Evolutionary conservation across 108 stramenopile species (phyloP), one percentile per base, ranked within the genome.

Genomic region (Pseudonitzschia multistriata): DNA sequence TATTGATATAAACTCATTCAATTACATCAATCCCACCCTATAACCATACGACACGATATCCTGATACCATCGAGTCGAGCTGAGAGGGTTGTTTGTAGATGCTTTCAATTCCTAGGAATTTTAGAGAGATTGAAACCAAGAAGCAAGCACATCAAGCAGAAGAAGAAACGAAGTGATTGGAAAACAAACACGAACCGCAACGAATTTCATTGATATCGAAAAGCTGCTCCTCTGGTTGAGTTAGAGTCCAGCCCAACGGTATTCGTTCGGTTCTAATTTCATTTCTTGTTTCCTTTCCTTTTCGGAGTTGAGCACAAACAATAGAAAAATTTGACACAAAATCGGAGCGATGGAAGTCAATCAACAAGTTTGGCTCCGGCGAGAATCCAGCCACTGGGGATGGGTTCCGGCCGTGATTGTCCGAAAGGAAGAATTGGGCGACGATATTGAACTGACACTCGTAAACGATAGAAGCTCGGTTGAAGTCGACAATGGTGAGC

Each of bases 401-500:
- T 94, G 92, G 92, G 84, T 94, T n/a, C 92, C 92, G 31, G 92
- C 92, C 22, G 66, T 91, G 27, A 84, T 94, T 45, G 80, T 74
- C 40, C 61, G 78, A 45, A 88, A 88, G 53, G 85, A 88, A 68
- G 81, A 88, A 59, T 68, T 88, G 30, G 50, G 15, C 11, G 62
- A 80, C 5, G 72, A 70, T 5, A 86, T 86, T n/a, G 79, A 82
- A n/a, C 65, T 85, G 66, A 85, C 86, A 49, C 60, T 89, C 31
- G 55, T 59, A 15, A 81, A 92, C 49, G 88, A 88, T 56, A 68
- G 61, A 19, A 21, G 5, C 34, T 70, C 66, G 50, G 40, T 63
- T 11, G 83, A 81, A 53, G 64, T 29, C 17, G 79, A 42, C 47
- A 62, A 72, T 61, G 67, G 56, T 19, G 35, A 34, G 24, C 47